Percentiles rank a stretch among this genome's conserved stretches.
Evolutionary conservation across 1,139 yeast species (phyloP).

Genomic region (Suhomyces atakaporum): DNA sequence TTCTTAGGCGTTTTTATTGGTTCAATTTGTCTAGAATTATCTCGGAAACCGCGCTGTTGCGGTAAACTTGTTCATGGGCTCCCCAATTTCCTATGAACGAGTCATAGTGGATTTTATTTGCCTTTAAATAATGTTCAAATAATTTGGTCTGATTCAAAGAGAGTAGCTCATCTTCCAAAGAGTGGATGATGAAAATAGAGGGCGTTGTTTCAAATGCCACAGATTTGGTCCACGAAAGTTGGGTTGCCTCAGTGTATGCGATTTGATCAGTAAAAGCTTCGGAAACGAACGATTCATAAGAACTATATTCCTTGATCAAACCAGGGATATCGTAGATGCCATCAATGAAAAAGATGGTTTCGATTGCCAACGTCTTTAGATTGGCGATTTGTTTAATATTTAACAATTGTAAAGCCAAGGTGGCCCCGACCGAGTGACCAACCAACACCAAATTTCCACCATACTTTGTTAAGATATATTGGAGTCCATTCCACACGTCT

Average conservation of each 20-base stretch:
- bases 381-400: constrained; percentile 19
- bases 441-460: constrained; percentile 33
- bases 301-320: constrained; percentile 46
- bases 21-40: constrained; percentile 1
- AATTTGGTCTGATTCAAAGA: constrained; percentile 26
- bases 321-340: constrained; percentile 51
- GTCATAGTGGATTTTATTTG: constrained; percentile 7
- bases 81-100: constrained; percentile 30
- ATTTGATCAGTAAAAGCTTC: constrained; percentile 40
- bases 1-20: too few relatives aligned
- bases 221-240: constrained; percentile 19
- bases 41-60: constrained; percentile 23
- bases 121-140: constrained; percentile 21
- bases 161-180: constrained; percentile 38
- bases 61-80: constrained; percentile 37
- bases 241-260: constrained; percentile 28
- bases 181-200: constrained; percentile 26
- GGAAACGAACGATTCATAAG: constrained; percentile 41
- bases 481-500: constrained; percentile 55
- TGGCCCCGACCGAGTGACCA: constrained; percentile 88
- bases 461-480: constrained; percentile 24
- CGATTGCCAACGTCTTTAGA: neutral
- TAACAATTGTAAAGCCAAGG: constrained; percentile 60
- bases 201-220: constrained; percentile 11
- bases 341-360: constrained; percentile 35